Conservation (phyloP, 768 basidiomycete species). For the Piloderma croceum region DNA sequence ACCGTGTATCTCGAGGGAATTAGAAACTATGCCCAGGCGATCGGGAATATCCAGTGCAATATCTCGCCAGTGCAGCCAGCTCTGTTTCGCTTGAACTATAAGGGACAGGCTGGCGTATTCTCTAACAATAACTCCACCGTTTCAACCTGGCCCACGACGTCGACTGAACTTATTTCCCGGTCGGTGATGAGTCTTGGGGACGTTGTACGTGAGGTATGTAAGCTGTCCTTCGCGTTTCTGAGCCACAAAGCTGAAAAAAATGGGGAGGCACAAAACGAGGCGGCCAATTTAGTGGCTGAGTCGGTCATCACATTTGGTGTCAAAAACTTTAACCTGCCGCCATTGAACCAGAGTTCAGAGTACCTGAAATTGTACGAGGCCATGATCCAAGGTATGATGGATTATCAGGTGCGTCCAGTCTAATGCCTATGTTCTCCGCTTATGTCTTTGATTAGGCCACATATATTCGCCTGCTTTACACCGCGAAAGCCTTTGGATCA, state of each 20-base stretch:
- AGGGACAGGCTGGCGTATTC: too few species aligned
- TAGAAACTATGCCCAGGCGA: constrained; percentile 1
- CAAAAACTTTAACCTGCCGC: constrained; percentile 10
- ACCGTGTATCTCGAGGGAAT: constrained; percentile 12
- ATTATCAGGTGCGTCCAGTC: constrained; percentile 22
- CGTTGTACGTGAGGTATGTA: too few species aligned
- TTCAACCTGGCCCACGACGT: background rate
- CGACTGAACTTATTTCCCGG: constrained; percentile 6
- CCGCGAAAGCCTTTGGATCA: too few species aligned
- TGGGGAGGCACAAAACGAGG: constrained; percentile 11
- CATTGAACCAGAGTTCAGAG: background rate
- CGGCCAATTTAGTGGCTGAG: constrained; percentile 14
- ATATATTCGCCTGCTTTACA: constrained; percentile 17
- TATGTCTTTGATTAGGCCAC: too few species aligned
- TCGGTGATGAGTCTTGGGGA: constrained; percentile 8
- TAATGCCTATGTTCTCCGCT: too few species aligned
- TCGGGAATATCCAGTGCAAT: constrained; percentile 18
- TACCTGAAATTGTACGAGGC: constrained; percentile 16
- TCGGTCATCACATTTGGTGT: constrained; percentile 19
- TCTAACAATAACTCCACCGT: too few species aligned
- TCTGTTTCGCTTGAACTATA: constrained; percentile 14
- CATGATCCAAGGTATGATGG: constrained; percentile 21
- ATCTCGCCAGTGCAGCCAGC: constrained; percentile 13
- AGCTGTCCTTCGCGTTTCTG: too few species aligned
- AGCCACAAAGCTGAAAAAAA: too few species aligned